phyloP scores from a whole-genome alignment of 805 yeast genomes.

The Wickerhamomyces canadensis region DNA sequence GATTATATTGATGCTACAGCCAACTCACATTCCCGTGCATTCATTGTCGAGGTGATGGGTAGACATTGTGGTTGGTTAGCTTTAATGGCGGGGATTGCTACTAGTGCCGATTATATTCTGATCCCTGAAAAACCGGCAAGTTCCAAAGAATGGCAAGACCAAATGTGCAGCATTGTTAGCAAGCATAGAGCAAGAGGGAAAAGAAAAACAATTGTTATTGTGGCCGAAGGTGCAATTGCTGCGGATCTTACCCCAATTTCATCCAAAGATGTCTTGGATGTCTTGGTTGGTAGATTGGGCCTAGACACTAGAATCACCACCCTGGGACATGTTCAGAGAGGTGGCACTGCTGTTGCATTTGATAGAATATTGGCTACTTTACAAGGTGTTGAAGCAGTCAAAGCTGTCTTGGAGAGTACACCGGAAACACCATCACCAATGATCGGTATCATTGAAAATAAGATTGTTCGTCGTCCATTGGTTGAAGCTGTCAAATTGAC shows the following conservation, averaged over 20 bases:
- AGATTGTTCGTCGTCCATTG: slow-evolving; percentile 76
- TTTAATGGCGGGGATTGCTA: slow-evolving; percentile 93
- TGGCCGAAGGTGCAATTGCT: slow-evolving; percentile 97
- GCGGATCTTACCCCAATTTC: slow-evolving; percentile 74
- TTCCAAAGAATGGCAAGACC: slow-evolving; percentile 70
- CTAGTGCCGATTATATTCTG: slow-evolving; percentile 91
- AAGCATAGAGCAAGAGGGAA: slow-evolving; percentile 85
- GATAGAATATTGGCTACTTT: slow-evolving; percentile 89
- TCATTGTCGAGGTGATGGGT: slow-evolving; percentile 98
- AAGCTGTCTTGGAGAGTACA: slow-evolving; percentile 82
- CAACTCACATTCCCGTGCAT: slow-evolving; percentile 93
- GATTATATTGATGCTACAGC: slow-evolving; percentile 98
- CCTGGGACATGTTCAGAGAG: slow-evolving; percentile 96
- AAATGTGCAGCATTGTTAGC: slow-evolving; percentile 66
- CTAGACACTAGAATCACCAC: slow-evolving; percentile 94
- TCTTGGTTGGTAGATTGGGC: slow-evolving; percentile 67
- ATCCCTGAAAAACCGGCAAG: slow-evolving; percentile 92
- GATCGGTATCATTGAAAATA: slow-evolving; percentile 86
- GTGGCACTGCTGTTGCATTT: slow-evolving; percentile 96
- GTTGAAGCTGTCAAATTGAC: slow-evolving; percentile 89
- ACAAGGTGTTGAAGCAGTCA: slow-evolving; percentile 97
- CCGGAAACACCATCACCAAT: slow-evolving; percentile 93
- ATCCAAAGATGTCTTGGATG: slow-evolving; percentile 75
- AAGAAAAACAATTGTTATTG: slow-evolving; percentile 92
- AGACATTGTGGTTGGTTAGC: slow-evolving; percentile 99